Conservation (phyloP, 345 rosid species). For the Viola odorata region DNA sequence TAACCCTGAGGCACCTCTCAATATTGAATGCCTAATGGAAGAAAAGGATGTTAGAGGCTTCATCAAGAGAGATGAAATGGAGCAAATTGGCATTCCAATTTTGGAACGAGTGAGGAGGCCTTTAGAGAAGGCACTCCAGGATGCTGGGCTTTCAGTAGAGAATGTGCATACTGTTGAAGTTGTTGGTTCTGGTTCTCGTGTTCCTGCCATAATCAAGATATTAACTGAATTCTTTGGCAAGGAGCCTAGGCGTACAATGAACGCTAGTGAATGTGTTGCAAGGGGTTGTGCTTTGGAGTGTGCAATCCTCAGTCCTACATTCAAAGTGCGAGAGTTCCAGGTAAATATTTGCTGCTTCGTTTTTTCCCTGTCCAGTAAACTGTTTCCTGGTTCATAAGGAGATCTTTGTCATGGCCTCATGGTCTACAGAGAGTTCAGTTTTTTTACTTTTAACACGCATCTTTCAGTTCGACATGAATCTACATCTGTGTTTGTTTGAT, state of each 20-base stretch:
- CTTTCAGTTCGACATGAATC: no score
- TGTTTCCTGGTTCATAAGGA: no score
- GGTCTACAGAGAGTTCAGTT: no score
- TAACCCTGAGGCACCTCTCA: slow-evolving; percentile 80
- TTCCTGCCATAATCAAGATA: slow-evolving; percentile 77
- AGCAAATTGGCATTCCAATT: slow-evolving; percentile 66
- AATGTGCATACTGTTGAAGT: slow-evolving; percentile 85
- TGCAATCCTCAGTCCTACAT: slow-evolving; percentile 97
- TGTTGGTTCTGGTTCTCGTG: slow-evolving; percentile 83
- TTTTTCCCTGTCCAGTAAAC: no score
- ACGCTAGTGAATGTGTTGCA: slow-evolving; percentile 96
- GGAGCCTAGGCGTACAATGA: slow-evolving; percentile 96
- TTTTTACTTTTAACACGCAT: no score
- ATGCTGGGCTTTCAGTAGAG: slow-evolving; percentile 71
- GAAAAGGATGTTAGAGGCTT: slow-evolving; percentile 88
- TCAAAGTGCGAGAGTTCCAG: slow-evolving; percentile 96
- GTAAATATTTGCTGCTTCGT: slow-evolving; percentile 21
- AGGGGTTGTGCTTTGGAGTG: slow-evolving; percentile 88
- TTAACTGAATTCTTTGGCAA: slow-evolving; percentile 91
- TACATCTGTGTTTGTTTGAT: no score
- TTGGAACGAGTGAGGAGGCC: slow-evolving; percentile 88
- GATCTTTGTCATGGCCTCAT: no score
- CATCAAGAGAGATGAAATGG: slow-evolving; percentile 91
- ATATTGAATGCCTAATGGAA: slow-evolving; percentile 92
- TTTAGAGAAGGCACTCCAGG: slow-evolving; percentile 77